Conservation (phyloP, 2,329 filamentous ascomycete species). For the Fusarium succisae region DNA sequence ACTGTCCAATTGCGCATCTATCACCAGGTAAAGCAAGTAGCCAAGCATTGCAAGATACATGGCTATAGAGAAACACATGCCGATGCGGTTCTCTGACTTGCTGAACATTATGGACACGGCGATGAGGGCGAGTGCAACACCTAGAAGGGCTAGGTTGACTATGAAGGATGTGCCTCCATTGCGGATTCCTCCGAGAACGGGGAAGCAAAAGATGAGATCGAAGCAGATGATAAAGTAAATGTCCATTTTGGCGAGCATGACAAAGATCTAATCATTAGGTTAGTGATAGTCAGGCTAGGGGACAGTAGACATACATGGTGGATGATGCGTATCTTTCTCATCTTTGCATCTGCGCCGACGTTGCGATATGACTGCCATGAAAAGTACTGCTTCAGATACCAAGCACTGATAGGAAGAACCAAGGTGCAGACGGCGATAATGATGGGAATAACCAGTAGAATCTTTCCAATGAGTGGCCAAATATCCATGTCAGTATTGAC, state of each 20-base stretch:
- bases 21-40: neutral
- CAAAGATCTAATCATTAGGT: neutral
- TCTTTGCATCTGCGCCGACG: neutral
- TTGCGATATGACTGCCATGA: slow-evolving; percentile 15
- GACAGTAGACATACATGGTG: neutral
- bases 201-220: neutral
- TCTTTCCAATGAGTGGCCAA: neutral
- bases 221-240: slow-evolving; percentile 6
- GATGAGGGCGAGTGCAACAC: neutral
- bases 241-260: slow-evolving; percentile 1
- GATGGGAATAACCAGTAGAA: neutral
- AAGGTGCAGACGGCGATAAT: neutral
- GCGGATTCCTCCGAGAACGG: neutral
- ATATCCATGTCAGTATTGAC: neutral
- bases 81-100: neutral
- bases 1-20: neutral
- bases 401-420: neutral
- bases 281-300: neutral
- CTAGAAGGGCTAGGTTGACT: neutral
- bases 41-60: neutral
- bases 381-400: slow-evolving; percentile 7
- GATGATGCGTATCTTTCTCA: slow-evolving; percentile 3
- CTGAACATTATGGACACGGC: neutral
- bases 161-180: neutral
- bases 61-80: neutral